Evolutionary conservation across 2,329 filamentous ascomycete species (phyloP).

Genomic region (Coniochaeta sp.): DNA sequence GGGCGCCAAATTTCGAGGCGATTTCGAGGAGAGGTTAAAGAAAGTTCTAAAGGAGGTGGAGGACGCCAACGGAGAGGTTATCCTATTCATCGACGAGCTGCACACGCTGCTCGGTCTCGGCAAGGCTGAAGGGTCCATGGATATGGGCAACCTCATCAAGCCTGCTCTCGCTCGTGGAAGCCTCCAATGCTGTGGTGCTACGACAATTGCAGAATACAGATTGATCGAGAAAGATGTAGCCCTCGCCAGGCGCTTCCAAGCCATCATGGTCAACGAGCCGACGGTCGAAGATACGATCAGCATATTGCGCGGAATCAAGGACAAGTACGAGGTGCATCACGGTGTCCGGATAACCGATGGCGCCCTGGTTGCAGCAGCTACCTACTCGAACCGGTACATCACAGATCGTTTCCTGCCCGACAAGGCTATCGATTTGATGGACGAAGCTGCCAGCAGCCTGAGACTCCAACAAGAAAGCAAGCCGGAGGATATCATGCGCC

Average conservation of each 20-base stretch:
- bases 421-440: slow-evolving; percentile 94
- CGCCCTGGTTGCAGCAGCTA: slow-evolving; percentile 84
- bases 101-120: slow-evolving; percentile 88
- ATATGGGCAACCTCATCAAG: slow-evolving; percentile 91
- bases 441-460: slow-evolving; percentile 86
- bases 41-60: slow-evolving; percentile 86
- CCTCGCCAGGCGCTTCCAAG: slow-evolving; percentile 85
- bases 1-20: slow-evolving; percentile 89
- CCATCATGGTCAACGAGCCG: slow-evolving; percentile 88
- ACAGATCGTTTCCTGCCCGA: slow-evolving; percentile 94
- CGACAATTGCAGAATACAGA: slow-evolving; percentile 86
- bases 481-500: slow-evolving; percentile 84
- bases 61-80: slow-evolving; percentile 80
- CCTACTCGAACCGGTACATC: slow-evolving; percentile 91
- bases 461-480: slow-evolving; percentile 95
- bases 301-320: slow-evolving; percentile 92
- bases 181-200: slow-evolving; percentile 91
- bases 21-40: slow-evolving; percentile 93
- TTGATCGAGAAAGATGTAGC: slow-evolving; percentile 95
- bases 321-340: slow-evolving; percentile 95
- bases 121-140: slow-evolving; percentile 92
- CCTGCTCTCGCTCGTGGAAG: slow-evolving; percentile 89
- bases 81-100: slow-evolving; percentile 91
- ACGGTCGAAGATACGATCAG: slow-evolving; percentile 89
- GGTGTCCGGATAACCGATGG: slow-evolving; percentile 92